Evolutionary conservation across 1,284 basidiomycete genomes (phyloP).

Genomic region (Polyporus tsugae): DNA sequence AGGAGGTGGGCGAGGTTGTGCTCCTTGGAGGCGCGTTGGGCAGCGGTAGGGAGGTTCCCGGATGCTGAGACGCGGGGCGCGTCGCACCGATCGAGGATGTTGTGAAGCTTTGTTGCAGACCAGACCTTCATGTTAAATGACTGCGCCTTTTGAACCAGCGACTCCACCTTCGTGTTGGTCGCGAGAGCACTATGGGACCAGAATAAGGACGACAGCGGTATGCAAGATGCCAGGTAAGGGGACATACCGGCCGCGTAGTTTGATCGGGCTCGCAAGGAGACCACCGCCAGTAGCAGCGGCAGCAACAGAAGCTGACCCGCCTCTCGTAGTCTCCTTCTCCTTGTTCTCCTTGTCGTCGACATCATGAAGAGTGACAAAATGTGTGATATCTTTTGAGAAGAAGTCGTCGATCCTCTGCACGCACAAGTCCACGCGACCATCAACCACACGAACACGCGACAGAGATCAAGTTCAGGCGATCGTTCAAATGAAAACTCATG

Average conservation of each 20-base stretch:
- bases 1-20: conserved; percentile 73
- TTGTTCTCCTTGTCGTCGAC: conserved; percentile 73
- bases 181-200: conserved; percentile 10
- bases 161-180: conserved; percentile 39
- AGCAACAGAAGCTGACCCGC: background rate
- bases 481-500: conserved; percentile 1
- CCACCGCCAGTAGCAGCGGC: conserved; percentile 26
- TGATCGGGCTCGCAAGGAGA: conserved; percentile 70
- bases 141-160: conserved; percentile 79
- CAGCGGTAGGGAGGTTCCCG: conserved; percentile 37
- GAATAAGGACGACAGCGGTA: background rate
- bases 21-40: conserved; percentile 37
- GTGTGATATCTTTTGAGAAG: conserved; percentile 87
- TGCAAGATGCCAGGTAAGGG: background rate
- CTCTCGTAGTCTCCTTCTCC: conserved; percentile 38
- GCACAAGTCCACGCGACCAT: background rate
- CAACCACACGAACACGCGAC: conserved; percentile 4
- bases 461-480: conserved; percentile 9
- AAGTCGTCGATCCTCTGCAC: conserved; percentile 83
- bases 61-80: conserved; percentile 41
- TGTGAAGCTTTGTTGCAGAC: conserved; percentile 79
- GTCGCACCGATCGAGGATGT: conserved; percentile 71
- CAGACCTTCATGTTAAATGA: conserved; percentile 91
- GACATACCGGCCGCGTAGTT: conserved; percentile 64
- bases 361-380: conserved; percentile 74